phyloP scores from a whole-genome alignment of 129 eudicot species.

The Rutidosis leptorrhynchoides region DNA sequence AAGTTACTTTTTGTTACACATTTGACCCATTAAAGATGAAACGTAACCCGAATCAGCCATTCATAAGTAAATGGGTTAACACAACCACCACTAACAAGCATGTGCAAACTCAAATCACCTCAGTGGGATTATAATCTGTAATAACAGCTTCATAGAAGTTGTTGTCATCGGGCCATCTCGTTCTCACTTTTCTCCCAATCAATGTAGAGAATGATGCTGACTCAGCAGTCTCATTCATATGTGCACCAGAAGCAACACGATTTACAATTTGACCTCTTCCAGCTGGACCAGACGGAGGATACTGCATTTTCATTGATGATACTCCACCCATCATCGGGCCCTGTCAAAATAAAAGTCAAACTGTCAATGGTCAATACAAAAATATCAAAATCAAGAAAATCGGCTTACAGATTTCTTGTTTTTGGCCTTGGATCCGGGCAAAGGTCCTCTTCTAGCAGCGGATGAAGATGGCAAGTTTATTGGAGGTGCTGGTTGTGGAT shows the following conservation, averaged over 20 bases:
- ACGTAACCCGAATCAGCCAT: not conserved
- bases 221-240: slow-evolving; percentile 55
- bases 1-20: not conserved
- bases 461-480: slow-evolving; percentile 46
- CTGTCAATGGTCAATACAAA: not conserved
- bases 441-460: slow-evolving; percentile 69
- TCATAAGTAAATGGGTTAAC: not conserved
- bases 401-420: slow-evolving; percentile 68
- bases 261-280: slow-evolving; percentile 69
- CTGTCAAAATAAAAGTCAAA: slow-evolving; percentile 38
- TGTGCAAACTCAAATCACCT: slow-evolving; percentile 41
- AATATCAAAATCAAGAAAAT: not conserved
- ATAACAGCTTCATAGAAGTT: slow-evolving; percentile 89
- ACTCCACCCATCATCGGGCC: slow-evolving; percentile 52
- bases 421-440: slow-evolving; percentile 56
- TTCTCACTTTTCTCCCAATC: slow-evolving; percentile 78
- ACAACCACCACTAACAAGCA: not conserved
- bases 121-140: slow-evolving; percentile 55
- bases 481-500: slow-evolving; percentile 52
- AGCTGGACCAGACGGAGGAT: slow-evolving; percentile 50
- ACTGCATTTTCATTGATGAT: slow-evolving; percentile 53
- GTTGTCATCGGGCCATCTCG: slow-evolving; percentile 96
- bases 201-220: slow-evolving; percentile 50
- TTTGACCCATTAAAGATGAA: not conserved
- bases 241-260: slow-evolving; percentile 52